Base-by-base conservation (phyloP, 768 basidiomycete genomes). In the Termitomyces sp. region DNA sequence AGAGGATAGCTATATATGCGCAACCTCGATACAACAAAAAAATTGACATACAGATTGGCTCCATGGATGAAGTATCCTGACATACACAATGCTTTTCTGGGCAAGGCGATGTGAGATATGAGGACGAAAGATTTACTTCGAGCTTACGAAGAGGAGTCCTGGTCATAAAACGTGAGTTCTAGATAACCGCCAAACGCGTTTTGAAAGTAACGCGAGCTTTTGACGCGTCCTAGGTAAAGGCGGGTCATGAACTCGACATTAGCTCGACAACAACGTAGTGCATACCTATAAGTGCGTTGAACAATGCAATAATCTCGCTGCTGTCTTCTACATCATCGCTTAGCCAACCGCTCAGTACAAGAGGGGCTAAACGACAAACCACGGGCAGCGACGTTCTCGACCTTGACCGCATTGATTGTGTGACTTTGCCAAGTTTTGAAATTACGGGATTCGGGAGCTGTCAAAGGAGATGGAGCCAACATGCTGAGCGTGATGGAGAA, bases 41-140 rank as follows among this genome's bases (percentile, higher is more conserved):
- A 48, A 24, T 60, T 55, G 8, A 78, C 86, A 74, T 71, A 88
- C 90, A 86, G 73, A 35, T 80, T 76, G 36, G 75, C 74, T 36
- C 85, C 86, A 28, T 78, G 77, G 20, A 88, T 71, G 22, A 75
- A 81, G 68, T 86, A 87, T 48, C 86, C 84, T 32, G 83, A 81
- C 85, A 90, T 84, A 65, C 84, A 84, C 55, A 90, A 66, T 1
- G 88, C 84, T 73, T 89, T 88, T 59, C 89, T 90, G 39, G 53
- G 22, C n/a, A 45, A 22, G 36, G 7, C 38, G 51, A 32, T 8
- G 13, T 50, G 38, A 54, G 44, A 58, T 28, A 56, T 2, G 49
- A 32, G 20, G 36, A n/a, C 28, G 7, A 4, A 22, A 20, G 5
- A n/a, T n/a, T 13, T 28, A 46, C 5, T 18, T n/a, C 48, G 16